Base-by-base conservation (phyloP, 495 filamentous ascomycete genomes). In the Geoglossum glabrum region DNA sequence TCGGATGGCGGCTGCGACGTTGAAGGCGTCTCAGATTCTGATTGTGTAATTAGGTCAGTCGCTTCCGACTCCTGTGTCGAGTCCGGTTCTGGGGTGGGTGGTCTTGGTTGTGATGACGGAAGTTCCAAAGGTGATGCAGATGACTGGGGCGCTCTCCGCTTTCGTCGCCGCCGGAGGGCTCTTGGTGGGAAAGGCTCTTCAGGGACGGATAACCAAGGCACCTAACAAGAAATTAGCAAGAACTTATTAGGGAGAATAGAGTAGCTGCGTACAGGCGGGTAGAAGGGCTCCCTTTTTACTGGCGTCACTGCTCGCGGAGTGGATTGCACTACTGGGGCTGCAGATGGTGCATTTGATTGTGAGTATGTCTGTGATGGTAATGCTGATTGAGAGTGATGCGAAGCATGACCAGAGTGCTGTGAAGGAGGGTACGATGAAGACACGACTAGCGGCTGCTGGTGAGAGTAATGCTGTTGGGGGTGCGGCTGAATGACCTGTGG, bases 161-260 rank as follows among this genome's bases (percentile, higher is more conserved):
- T 71, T 55, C 74, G 67, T 55, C 70, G 72, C 63, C 68, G 69
- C 57, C 67, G 66, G 27, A 66, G 68, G 45, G 66, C 65, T 63
- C 72, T 64, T 1, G 71, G 65, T 27, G 89, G 87, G 65, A 92
- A 94, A 3, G 77, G 66, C 17, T 68, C 61, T 25, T 84, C 80
- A 2, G 82, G 79, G 33, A 75, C 73, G 27, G 88, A 94, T n/a
- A 82, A 72, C 88, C 88, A 94, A 11, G 89, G 89, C 2, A 95
- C 71, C 80, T 86, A 17, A 4, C 15, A 31, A 19, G 23, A 15
- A 30, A 13, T 52, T 52, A 52, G 49, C 19, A 52, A 15, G 30
- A 15, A 11, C 23, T 27, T 13, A 30, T 3, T 26, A 7, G 28
- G 0, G 15, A 13, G 28, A 52, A 28, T 28, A 15, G 17, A 30